These are phyloP conservation scores for Gymnopilus dilepis DNA, from an alignment of 768 basidiomycete species.

Conservation along the genomic window DNA sequence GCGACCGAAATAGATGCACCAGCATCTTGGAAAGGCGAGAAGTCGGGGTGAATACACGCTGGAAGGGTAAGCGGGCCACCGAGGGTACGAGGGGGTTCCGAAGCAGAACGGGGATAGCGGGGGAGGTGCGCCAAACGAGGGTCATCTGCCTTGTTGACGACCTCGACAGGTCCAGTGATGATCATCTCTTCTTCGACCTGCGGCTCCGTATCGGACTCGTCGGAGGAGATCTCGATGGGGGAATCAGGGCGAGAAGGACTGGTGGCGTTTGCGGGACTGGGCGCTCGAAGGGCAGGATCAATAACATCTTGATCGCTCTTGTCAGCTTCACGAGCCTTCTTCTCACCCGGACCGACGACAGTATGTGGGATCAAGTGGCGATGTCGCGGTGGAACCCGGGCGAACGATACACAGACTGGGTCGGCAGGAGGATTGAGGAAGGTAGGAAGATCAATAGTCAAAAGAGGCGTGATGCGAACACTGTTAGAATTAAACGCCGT, in stretches of 20 bases:
- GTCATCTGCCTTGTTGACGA: background rate
- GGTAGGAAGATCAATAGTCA: background rate
- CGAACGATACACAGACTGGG: no score
- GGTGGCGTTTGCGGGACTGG: background rate
- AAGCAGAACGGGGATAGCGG: background rate
- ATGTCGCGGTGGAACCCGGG: background rate
- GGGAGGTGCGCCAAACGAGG: background rate
- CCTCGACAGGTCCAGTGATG: background rate
- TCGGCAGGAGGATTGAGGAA: no score
- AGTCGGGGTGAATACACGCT: background rate
- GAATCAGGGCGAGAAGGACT: background rate
- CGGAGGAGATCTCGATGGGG: background rate
- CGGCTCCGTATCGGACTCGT: background rate
- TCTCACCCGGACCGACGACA: background rate
- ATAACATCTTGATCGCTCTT: no score
- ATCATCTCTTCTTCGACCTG: background rate
- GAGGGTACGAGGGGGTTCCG: no score
- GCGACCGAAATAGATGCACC: no score
- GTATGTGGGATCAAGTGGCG: background rate
- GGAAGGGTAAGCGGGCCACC: background rate
- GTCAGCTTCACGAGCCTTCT: background rate
- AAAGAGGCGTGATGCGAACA: background rate
- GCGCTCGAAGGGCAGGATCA: no score
- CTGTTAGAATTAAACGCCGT: background rate
- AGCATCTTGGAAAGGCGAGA: background rate